phyloP scores from a whole-genome alignment of 352 stramenopile genomes.

The Phytophthora tentaculata region DNA sequence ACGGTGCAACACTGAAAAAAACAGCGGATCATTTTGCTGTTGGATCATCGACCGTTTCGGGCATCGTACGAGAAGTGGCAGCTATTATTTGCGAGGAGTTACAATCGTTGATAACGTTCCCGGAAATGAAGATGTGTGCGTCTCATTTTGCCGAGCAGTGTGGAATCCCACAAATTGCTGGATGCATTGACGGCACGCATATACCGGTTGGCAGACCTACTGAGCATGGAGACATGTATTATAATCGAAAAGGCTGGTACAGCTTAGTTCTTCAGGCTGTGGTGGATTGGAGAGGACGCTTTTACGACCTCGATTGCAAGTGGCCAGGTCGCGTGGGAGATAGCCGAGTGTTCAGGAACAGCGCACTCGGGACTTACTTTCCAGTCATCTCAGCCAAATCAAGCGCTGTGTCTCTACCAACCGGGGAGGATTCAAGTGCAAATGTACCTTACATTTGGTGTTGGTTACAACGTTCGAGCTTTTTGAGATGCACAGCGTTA shows the following conservation, averaged over 20 bases:
- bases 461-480: conserved; percentile 5
- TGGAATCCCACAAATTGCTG: conserved; percentile 10
- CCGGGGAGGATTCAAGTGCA: neutral
- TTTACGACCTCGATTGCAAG: conserved; percentile 9
- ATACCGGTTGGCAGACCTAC: neutral
- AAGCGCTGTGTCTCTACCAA: neutral
- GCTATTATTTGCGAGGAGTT: neutral
- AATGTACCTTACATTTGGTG: neutral
- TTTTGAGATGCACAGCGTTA: neutral
- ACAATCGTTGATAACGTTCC: neutral
- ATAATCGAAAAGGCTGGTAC: conserved; percentile 8
- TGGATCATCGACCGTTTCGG: neutral
- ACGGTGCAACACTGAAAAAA: neutral
- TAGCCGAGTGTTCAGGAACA: conserved; percentile 7
- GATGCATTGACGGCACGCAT: conserved; percentile 11
- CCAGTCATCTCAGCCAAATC: neutral
- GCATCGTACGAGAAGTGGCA: neutral
- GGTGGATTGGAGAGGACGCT: conserved; percentile 6
- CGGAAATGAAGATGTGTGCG: neutral
- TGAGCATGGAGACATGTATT: conserved; percentile 5
- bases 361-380: neutral
- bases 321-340: conserved; percentile 4
- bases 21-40: neutral
- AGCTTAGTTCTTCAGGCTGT: conserved; percentile 6
- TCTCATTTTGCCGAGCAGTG: conserved; percentile 3